phyloP scores from a whole-genome alignment of 2,329 filamentous ascomycete species.

The Alternaria infectoria region DNA sequence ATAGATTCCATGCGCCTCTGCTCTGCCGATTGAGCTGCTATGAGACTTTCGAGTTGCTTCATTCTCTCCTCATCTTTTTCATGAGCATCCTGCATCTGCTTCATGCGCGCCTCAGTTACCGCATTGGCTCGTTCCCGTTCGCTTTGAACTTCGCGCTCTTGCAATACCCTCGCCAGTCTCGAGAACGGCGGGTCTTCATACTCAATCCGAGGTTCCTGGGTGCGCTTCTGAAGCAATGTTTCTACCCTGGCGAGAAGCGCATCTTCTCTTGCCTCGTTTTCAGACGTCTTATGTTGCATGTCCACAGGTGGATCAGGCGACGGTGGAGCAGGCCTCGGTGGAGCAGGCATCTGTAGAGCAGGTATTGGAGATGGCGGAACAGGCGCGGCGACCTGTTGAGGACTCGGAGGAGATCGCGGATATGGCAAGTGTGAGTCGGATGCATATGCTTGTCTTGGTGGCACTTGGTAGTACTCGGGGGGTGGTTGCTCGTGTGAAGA shows the following conservation, averaged over 20 bases:
- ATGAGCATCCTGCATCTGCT: neutral
- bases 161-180: conserved; percentile 12
- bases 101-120: neutral
- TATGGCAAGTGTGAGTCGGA: neutral
- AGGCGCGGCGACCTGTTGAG: neutral
- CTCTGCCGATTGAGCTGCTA: neutral
- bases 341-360: too few species aligned
- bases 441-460: neutral
- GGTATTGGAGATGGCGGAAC: too few species aligned
- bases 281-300: neutral
- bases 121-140: conserved; percentile 7
- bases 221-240: neutral
- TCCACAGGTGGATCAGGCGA: neutral
- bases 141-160: conserved; percentile 4
- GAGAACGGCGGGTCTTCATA: conserved; percentile 3
- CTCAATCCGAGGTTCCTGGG: neutral
- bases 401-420: neutral
- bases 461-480: too few species aligned
- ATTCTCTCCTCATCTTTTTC: neutral
- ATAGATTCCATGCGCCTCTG: neutral
- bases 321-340: neutral
- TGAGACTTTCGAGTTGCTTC: neutral
- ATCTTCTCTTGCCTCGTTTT: neutral
- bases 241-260: neutral
- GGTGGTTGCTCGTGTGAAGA: too few species aligned